These are phyloP conservation scores for Leishmania major DNA, from an alignment of 208 protist species.

Conservation along the genomic window DNA sequence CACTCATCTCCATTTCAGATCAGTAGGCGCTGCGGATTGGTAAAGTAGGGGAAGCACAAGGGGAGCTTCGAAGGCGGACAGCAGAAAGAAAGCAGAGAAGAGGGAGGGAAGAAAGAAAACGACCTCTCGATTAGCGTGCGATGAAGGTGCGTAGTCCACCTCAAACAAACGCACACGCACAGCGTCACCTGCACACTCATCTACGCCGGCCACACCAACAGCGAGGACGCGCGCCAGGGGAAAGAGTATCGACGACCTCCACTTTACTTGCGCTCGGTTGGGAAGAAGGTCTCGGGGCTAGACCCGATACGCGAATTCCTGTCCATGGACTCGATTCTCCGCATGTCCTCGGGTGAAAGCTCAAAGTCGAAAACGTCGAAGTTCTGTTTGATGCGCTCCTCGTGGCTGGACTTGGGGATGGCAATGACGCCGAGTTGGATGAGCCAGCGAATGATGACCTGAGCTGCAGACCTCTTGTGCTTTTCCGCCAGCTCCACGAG, in stretches of 20 bases:
- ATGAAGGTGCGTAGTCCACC: not conserved
- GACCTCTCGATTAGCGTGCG: too few relatives aligned
- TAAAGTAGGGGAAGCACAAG: conserved; percentile 9
- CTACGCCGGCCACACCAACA: not conserved
- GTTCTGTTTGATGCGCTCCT: conserved; percentile 89
- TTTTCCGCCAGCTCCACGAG: conserved; percentile 56
- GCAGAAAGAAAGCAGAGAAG: not conserved
- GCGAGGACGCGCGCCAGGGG: not conserved
- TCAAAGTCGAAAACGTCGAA: conserved; percentile 88
- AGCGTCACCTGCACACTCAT: not conserved
- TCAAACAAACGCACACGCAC: not conserved
- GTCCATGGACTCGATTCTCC: conserved; percentile 50
- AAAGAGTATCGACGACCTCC: not conserved
- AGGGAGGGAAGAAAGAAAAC: not conserved
- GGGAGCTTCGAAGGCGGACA: not conserved
- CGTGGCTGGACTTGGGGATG: conserved; percentile 88
- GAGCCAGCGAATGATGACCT: conserved; percentile 79
- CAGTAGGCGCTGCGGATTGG: not conserved
- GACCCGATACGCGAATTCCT: conserved; percentile 46
- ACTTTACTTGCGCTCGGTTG: conserved; percentile 7
- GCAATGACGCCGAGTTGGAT: conserved; percentile 69
- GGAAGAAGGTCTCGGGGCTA: conserved; percentile 57
- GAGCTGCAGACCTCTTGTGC: conserved; percentile 55
- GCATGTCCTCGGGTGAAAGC: conserved; percentile 74
- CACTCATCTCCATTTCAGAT: not conserved